These are phyloP conservation scores for Rubus idaeus DNA, from an alignment of 306 rosid species.

Conservation along the genomic window DNA sequence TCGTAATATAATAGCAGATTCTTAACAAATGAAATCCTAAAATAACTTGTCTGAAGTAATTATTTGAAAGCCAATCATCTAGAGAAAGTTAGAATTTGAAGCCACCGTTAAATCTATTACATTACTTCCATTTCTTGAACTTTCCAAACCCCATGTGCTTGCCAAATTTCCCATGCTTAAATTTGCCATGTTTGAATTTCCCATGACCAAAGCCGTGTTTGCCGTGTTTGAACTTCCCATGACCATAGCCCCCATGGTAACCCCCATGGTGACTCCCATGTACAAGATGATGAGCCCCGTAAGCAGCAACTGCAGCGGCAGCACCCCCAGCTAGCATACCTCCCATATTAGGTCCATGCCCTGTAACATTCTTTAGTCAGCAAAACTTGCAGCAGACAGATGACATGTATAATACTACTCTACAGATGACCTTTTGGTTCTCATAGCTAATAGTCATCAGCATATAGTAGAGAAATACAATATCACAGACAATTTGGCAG, in stretches of 20 bases:
- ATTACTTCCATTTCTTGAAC: conserved; percentile 73
- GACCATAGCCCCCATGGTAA: conserved; percentile 36
- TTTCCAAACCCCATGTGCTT: conserved; percentile 20
- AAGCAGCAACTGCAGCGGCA: conserved; percentile 75
- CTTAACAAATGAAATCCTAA: not conserved
- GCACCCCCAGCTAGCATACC: conserved; percentile 85
- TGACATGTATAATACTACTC: not conserved
- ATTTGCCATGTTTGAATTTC: conserved; percentile 70
- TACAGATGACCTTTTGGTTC: not conserved
- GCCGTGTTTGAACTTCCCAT: conserved; percentile 45
- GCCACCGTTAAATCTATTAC: not conserved
- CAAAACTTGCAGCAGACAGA: not conserved
- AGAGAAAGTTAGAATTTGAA: not conserved
- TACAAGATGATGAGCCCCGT: conserved; percentile 64
- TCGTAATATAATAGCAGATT: not conserved
- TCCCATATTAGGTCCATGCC: conserved; percentile 39
- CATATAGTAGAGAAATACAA: not conserved
- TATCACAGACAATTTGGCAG: not conserved
- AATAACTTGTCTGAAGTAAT: not conserved
- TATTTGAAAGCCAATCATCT: conserved; percentile 7
- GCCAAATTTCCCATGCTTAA: conserved; percentile 54
- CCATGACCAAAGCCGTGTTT: conserved; percentile 39
- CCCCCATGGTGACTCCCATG: conserved; percentile 49
- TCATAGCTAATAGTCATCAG: not conserved
- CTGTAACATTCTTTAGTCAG: conserved; percentile 28